Base-by-base conservation (phyloP, 306 rosid species). In the Cicer cuneatum region DNA sequence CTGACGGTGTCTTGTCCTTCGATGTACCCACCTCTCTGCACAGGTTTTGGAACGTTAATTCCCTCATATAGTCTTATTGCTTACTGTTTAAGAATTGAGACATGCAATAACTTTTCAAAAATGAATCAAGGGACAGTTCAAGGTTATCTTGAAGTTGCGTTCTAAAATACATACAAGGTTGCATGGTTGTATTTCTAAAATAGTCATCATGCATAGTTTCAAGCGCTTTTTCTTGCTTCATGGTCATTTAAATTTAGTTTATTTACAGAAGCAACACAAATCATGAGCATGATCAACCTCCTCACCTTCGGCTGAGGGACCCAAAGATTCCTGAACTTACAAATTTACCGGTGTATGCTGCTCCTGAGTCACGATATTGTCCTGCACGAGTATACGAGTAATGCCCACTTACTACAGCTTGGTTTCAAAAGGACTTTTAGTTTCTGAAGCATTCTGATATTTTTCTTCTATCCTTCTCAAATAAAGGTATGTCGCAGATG, bases 351-450 rank as follows among this genome's bases (percentile, higher is more conserved):
- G 85, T 80, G 71, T 91, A 88, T 77, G 93, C 96, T 7, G 95
- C 86, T 66, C 97, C 93, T 0, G 93, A 91, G 78, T 88, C 96
- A 5, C 90, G 95, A 79, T 94, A 88, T 66, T 94, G 98, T 76
- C 98, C 98, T 51, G 98, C 96, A 16, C 88, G 93, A 37, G 97
- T 91, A 86, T 94, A 94, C 7, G 96, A 94, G 98, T 91, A 93
- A 90, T 66, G 73, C 11, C 56, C 48, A 45, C 67, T 71, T 62
- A 15, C 63, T 41, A 61, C 47, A 29, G 64, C 62, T 76, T 72
- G 47, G 59, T 74, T 84, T 64, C 38, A 11, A 42, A 74, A 71
- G 54, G 66, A 9, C 78, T 68, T 61, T 39, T 21, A 18, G 18
- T 49, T 69, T 61, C 48, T 70, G 16, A 37, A 39, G 63, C 68